Percentiles rank a stretch among this genome's conserved stretches.
Conservation (phyloP, 345 rosid genomes). For the Erysimum cheiranthoides region DNA sequence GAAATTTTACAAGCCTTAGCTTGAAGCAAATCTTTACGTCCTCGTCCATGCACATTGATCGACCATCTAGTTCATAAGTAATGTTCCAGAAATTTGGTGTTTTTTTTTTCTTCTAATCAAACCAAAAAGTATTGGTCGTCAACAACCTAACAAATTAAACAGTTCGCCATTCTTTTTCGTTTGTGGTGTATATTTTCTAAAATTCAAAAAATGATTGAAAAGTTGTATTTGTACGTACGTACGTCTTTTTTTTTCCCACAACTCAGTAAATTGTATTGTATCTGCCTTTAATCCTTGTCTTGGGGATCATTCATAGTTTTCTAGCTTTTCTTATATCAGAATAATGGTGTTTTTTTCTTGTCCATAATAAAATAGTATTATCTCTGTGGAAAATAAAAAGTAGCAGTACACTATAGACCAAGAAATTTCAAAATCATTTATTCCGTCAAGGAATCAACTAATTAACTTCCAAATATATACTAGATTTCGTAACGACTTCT, state of each 20-base stretch:
- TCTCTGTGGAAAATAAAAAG: slow-evolving; percentile 30
- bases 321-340: background rate
- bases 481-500: background rate
- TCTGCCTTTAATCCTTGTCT: background rate
- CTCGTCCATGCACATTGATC: too few species aligned
- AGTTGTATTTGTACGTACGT: background rate
- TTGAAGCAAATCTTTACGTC: too few species aligned
- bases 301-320: background rate
- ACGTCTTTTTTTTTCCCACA: background rate
- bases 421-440: slow-evolving; percentile 11
- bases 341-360: background rate
- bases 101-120: background rate
- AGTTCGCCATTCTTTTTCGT: background rate
- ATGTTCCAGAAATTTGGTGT: too few species aligned
- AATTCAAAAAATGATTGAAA: too few species aligned
- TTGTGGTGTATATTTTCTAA: too few species aligned
- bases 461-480: background rate
- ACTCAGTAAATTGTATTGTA: background rate
- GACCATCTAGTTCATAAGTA: too few species aligned
- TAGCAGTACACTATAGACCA: slow-evolving; percentile 29
- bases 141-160: background rate
- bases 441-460: slow-evolving; percentile 11
- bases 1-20: too few species aligned
- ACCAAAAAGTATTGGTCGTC: background rate
- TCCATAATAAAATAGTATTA: background rate